Conservation (phyloP, 1,139 yeast species). For the Magnusiomyces tetraspermus region DNA sequence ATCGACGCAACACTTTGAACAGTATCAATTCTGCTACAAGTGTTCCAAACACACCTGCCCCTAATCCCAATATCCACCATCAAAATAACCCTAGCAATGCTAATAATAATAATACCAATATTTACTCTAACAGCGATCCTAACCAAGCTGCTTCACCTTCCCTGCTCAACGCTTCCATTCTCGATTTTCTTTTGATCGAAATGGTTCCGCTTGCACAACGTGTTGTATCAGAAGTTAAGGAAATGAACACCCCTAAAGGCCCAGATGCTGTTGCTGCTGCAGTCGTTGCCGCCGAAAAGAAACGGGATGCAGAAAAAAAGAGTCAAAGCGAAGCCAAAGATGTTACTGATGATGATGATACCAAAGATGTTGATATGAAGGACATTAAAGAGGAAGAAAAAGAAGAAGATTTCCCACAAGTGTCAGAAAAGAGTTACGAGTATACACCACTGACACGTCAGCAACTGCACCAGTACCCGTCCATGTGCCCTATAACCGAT, state of each 20-base stretch:
- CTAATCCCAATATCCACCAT: neutral
- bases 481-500: slow-evolving; percentile 28
- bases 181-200: slow-evolving; percentile 63
- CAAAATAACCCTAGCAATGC: too few species aligned
- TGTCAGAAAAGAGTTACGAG: slow-evolving; percentile 29
- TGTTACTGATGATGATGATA: slow-evolving; percentile 12
- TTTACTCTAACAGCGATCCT: too few species aligned
- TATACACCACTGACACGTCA: slow-evolving; percentile 22
- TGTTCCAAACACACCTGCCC: neutral
- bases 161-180: slow-evolving; percentile 40
- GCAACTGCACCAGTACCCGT: neutral
- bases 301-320: neutral
- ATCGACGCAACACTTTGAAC: neutral
- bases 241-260: neutral
- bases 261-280: neutral
- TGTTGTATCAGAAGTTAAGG: slow-evolving; percentile 35
- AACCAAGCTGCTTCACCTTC: neutral
- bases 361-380: neutral
- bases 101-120: neutral
- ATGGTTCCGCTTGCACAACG: slow-evolving; percentile 61
- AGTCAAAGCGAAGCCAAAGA: neutral
- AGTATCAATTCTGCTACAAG: neutral
- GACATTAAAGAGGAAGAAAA: slow-evolving; percentile 22
- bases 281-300: neutral
- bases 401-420: slow-evolving; percentile 20